Evolutionary conservation across 73 alveolate species (phyloP), one percentile per base, ranked within the genome.

Genomic region (Paramecium pentaurelia): DNA sequence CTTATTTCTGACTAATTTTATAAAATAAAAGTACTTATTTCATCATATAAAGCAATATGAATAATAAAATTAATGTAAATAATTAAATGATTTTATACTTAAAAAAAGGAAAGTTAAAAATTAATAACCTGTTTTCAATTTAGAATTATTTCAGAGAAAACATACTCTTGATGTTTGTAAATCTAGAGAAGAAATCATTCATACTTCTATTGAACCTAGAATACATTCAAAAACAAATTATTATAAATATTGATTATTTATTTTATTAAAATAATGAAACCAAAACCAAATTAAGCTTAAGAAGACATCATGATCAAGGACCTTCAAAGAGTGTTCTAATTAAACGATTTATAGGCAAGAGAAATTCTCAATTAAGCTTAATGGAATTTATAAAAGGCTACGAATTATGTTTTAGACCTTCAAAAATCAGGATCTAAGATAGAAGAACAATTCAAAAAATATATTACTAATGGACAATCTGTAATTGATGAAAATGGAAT

Each of bases 281-380:
- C 45, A 80, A 80, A 6, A 25, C 58, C 32, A 1, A 45, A 34
- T 42, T 64, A 80, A 22, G 91, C 91, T 44, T 36, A 80, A 25
- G 91, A 80, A 14, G 58, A 32, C 8, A 47, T 80, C 16, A 80
- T 80, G 91, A 49, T 80, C 20, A 80, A 80, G 30, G 91, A 80
- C n/a, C 75, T 80, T 3, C 28, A 80, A 80, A 80, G 91, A 25
- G 51, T 47, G 0, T 16, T 80, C 8, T 38, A 60, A 45, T 16
- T 80, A 9, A 80, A 80, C 20, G 91, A 80, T 10, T 18, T 80
- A 12, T 18, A 80, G 14, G 91, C 91, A 6, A 80, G 91, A 25
- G 91, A 80, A 80, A 80, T 80, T 42, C 58, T 80, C 8, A 3
- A 2, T 49, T 9, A n/a, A 80, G 1, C 58, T 4, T 22, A n/a